A percentile compares a stretch with the other conserved stretches of the same genome.
Conservation (phyloP, 805 yeast species). For the Candida succiphila region DNA sequence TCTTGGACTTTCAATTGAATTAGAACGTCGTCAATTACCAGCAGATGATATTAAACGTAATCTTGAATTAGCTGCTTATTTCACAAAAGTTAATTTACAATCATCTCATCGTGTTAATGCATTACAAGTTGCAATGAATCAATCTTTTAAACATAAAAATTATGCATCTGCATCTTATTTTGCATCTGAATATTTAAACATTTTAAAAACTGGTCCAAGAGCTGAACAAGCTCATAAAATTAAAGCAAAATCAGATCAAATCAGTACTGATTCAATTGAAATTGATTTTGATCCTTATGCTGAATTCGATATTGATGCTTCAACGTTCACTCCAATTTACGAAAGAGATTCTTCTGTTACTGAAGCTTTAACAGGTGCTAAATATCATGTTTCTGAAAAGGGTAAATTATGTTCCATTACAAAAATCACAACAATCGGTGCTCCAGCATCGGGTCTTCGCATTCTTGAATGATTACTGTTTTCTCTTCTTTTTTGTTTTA, state of each 20-base stretch:
- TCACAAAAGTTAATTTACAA: conserved; percentile 75
- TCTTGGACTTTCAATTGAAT: conserved; percentile 83
- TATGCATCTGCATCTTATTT: conserved; percentile 82
- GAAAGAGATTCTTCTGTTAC: conserved; percentile 54
- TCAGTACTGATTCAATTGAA: conserved; percentile 79
- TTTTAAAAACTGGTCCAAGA: conserved; percentile 64
- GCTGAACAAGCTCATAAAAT: conserved; percentile 84
- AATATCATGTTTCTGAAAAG: conserved; percentile 65
- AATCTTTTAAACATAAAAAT: conserved; percentile 81
- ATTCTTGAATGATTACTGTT: conserved; percentile 19
- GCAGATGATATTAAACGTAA: conserved; percentile 70
- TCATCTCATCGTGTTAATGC: conserved; percentile 82
- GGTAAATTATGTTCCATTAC: conserved; percentile 77
- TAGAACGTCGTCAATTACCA: conserved; percentile 75
- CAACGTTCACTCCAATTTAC: conserved; percentile 83
- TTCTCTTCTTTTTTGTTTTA: not conserved
- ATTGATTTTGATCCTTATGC: conserved; percentile 90
- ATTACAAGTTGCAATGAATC: conserved; percentile 90
- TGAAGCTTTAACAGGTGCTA: conserved; percentile 88
- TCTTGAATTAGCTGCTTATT: conserved; percentile 91
- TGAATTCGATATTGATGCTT: conserved; percentile 83
- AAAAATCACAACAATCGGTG: conserved; percentile 70
- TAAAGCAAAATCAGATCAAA: conserved; percentile 67
- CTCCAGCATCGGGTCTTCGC: conserved; percentile 86
- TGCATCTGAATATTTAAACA: conserved; percentile 72